phyloP scores from a whole-genome alignment of 139 green algal species.

The Coccomyxa sp. region DNA sequence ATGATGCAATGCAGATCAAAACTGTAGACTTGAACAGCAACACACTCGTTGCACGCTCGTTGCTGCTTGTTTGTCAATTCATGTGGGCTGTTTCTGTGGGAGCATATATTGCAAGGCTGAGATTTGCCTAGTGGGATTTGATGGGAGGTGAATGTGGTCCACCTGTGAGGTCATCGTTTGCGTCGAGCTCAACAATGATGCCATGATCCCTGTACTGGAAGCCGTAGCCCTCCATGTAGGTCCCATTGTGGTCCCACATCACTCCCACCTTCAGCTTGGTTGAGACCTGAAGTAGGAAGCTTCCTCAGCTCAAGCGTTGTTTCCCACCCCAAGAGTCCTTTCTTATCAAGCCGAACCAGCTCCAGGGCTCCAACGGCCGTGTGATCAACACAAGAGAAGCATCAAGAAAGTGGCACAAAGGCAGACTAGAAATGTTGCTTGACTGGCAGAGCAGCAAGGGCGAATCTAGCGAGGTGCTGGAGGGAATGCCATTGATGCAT shows the following conservation, averaged over 20 bases:
- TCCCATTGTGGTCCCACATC: slow-evolving; percentile 6
- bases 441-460: neutral
- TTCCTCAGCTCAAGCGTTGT: neutral
- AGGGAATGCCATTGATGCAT: no score
- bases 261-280: neutral
- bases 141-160: neutral
- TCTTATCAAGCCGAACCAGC: no score
- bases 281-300: neutral
- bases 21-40: neutral
- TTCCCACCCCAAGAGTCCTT: neutral
- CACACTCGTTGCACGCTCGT: neutral
- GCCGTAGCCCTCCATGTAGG: slow-evolving; percentile 1
- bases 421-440: neutral
- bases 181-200: neutral
- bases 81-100: no score
- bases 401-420: neutral
- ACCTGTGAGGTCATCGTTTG: neutral
- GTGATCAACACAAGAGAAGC: neutral
- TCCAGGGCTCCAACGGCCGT: neutral
- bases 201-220: neutral
- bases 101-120: no score
- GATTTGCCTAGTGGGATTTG: neutral
- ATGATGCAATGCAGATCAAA: neutral
- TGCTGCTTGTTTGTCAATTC: neutral
- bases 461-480: no score